These are phyloP conservation scores for Penicillium sp. DNA, from an alignment of 2,329 filamentous ascomycete species.

Conservation along the genomic window DNA sequence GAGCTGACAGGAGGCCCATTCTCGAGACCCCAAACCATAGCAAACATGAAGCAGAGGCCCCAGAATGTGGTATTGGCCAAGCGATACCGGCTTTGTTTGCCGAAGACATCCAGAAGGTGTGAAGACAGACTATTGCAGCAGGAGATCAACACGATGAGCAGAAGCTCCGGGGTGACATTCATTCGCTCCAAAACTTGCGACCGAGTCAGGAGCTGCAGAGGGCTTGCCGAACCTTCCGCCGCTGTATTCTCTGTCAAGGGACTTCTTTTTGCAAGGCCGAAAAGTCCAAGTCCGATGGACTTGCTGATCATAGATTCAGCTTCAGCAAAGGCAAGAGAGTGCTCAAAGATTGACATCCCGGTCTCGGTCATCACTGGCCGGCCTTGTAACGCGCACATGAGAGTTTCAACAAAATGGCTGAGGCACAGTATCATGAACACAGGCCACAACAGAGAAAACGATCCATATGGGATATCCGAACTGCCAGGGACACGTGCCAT, in stretches of 20 bases:
- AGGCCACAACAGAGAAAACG: slow-evolving; percentile 60
- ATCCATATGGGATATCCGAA: slow-evolving; percentile 61
- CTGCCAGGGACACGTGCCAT: slow-evolving; percentile 59
- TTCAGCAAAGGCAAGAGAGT: slow-evolving; percentile 91
- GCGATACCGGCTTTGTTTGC: slow-evolving; percentile 71
- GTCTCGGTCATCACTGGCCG: slow-evolving; percentile 74
- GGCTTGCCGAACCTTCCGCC: slow-evolving; percentile 23
- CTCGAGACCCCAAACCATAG: slow-evolving; percentile 70
- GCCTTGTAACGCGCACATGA: slow-evolving; percentile 83
- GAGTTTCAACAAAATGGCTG: slow-evolving; percentile 82
- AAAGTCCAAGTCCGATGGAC: slow-evolving; percentile 66
- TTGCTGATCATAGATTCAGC: slow-evolving; percentile 82
- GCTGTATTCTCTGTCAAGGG: slow-evolving; percentile 43
- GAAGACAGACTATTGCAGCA: slow-evolving; percentile 83
- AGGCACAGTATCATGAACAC: slow-evolving; percentile 51
- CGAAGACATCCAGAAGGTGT: slow-evolving; percentile 72
- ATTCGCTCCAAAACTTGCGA: slow-evolving; percentile 65
- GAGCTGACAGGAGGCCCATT: slow-evolving; percentile 40
- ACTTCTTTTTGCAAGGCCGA: slow-evolving; percentile 46
- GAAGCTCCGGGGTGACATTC: slow-evolving; percentile 83
- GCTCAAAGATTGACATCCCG: slow-evolving; percentile 94
- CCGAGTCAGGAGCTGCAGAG: slow-evolving; percentile 35
- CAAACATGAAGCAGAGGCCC: slow-evolving; percentile 82
- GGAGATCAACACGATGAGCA: slow-evolving; percentile 82
- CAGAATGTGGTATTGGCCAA: slow-evolving; percentile 82